Conservation (phyloP, 441 rosid species). For the Aleurites moluccanus region DNA sequence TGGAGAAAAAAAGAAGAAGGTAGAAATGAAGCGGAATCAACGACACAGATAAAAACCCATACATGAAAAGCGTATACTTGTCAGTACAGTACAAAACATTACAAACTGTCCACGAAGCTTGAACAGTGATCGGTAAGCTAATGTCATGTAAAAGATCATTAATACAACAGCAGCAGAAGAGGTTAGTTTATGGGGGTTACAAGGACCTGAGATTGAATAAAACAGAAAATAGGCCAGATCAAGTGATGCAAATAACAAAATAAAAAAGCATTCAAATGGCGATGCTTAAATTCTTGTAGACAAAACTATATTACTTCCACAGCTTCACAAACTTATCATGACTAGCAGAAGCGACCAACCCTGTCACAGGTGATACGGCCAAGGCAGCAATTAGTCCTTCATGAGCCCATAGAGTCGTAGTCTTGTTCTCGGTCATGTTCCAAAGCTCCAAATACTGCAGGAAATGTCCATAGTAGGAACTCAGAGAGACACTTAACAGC, state of each 20-base stretch:
- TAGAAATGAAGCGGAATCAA: background rate
- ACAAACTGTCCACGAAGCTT: constrained; percentile 20
- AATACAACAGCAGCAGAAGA: constrained; percentile 18
- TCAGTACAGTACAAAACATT: constrained; percentile 6
- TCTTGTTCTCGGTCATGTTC: constrained; percentile 85
- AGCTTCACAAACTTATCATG: constrained; percentile 78
- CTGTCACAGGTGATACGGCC: constrained; percentile 66
- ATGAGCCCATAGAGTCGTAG: constrained; percentile 66
- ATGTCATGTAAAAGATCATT: constrained; percentile 10
- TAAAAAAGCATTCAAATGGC: constrained; percentile 3
- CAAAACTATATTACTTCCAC: constrained; percentile 58
- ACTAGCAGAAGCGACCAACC: constrained; percentile 85
- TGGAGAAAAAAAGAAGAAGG: too few relatives aligned
- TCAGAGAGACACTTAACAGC: constrained; percentile 8
- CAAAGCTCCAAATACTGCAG: constrained; percentile 86
- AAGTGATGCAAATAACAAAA: constrained; percentile 18
- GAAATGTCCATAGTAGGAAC: constrained; percentile 1
- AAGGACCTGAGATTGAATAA: constrained; percentile 8
- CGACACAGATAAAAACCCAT: too few relatives aligned
- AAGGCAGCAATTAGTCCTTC: constrained; percentile 69
- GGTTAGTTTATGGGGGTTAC: constrained; percentile 32
- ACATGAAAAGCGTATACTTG: constrained; percentile 2
- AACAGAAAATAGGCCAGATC: constrained; percentile 19
- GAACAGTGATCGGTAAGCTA: constrained; percentile 13
- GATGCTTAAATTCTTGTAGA: background rate